Percentiles rank a stretch among this genome's conserved stretches.
Conservation (phyloP, 345 rosid species). For the Gynandropsis gynandra region DNA sequence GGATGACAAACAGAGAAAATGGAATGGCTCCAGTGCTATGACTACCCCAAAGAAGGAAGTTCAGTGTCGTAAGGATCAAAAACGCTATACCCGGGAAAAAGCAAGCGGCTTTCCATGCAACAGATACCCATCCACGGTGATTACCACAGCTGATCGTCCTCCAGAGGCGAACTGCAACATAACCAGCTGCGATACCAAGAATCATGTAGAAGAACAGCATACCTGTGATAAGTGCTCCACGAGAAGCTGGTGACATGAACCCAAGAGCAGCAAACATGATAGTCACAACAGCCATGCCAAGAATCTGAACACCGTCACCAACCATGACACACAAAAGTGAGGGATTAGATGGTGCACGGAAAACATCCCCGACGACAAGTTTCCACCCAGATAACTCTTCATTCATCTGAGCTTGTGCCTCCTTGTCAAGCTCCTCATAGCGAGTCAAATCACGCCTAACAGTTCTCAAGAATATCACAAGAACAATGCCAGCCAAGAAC, state of each 20-base stretch:
- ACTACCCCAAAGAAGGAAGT: conserved; percentile 45
- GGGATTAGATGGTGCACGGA: conserved; percentile 39
- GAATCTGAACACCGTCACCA: conserved; percentile 52
- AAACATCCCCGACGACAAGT: conserved; percentile 52
- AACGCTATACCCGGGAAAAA: conserved; percentile 54
- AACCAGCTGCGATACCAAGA: conserved; percentile 47
- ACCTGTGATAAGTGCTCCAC: conserved; percentile 47
- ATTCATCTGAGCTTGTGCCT: conserved; percentile 68
- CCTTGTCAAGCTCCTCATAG: conserved; percentile 74
- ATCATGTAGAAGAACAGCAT: conserved; percentile 51
- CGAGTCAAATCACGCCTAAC: conserved; percentile 61
- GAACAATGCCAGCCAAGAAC: conserved; percentile 68
- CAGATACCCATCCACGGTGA: conserved; percentile 39
- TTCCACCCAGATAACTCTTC: conserved; percentile 66
- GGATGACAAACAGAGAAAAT: conserved; percentile 33
- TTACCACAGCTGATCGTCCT: conserved; percentile 41
- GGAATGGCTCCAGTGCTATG: conserved; percentile 55
- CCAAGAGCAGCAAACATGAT: conserved; percentile 51
- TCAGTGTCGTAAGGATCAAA: conserved; percentile 35
- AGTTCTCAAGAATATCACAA: conserved; percentile 67
- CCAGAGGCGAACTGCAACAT: conserved; percentile 51
- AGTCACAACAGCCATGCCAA: conserved; percentile 51
- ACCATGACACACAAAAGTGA: conserved; percentile 43
- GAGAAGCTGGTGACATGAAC: conserved; percentile 55
- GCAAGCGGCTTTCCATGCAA: conserved; percentile 46